A percentile compares a stretch with the other conserved stretches of the same genome.
These are phyloP conservation scores for Ilyonectria destructans DNA, from an alignment of 2,329 filamentous ascomycete species.

Conservation along the genomic window DNA sequence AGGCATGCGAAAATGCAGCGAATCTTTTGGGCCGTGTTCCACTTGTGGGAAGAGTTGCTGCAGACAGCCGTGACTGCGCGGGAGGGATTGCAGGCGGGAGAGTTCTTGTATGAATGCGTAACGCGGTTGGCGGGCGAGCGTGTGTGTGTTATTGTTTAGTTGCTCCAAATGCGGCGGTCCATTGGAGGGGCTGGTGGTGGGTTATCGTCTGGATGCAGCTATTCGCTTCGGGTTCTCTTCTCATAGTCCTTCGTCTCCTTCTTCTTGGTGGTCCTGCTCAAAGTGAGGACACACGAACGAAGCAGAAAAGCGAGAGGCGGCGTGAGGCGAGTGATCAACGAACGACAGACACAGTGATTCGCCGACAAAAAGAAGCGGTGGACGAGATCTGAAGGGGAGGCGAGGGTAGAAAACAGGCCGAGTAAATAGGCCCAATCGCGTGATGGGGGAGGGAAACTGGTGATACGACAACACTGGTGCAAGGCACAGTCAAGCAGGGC, in stretches of 20 bases:
- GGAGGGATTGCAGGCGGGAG: neutral
- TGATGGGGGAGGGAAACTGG: constrained; percentile 13
- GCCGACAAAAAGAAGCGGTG: constrained; percentile 15
- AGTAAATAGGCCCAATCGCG: neutral
- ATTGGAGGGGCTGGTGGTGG: neutral
- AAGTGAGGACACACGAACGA: constrained; percentile 5
- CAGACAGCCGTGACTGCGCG: constrained; percentile 35
- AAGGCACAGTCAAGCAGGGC: neutral
- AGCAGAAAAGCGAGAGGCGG: neutral
- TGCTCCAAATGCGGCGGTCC: constrained; percentile 1
- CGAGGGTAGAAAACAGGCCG: constrained; percentile 2
- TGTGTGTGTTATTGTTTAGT: constrained; percentile 1
- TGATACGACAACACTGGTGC: neutral
- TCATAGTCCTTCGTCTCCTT: constrained; percentile 20
- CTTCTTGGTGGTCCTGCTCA: neutral
- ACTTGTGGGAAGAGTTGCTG: constrained; percentile 38
- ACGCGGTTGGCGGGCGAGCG: constrained; percentile 1
- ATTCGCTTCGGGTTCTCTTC: constrained; percentile 1
- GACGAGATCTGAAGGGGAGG: constrained; percentile 7
- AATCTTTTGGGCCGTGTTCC: neutral
- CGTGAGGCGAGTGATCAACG: constrained; percentile 4
- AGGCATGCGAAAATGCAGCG: constrained; percentile 18
- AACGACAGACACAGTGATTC: neutral
- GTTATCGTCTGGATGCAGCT: neutral
- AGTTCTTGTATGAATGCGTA: neutral